Evolutionary conservation across 1,284 basidiomycete species (phyloP), one percentile per base, ranked within the genome.

Genomic region (Melanopsichium pennsylvanicum): DNA sequence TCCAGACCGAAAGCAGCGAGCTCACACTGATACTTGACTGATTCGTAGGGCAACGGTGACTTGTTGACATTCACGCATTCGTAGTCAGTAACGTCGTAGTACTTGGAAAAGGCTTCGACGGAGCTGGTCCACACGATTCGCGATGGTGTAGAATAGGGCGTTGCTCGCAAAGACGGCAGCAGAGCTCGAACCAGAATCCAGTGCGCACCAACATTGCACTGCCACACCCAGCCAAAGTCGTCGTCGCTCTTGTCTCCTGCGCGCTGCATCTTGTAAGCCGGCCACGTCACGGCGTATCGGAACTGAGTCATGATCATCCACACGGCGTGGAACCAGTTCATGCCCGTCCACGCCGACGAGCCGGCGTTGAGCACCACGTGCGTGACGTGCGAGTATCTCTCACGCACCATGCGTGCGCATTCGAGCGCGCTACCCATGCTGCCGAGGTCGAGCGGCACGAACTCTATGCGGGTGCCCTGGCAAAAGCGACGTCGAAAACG

Each of bases 51-150:
- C 29, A 74, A 47, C 16, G 70, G 67, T 32, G 74, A 55, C 6
- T 57, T 47, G 27, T 42, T 35, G 0, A 44, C 52, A 40, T 80
- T 64, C 7, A 76, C 25, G 48, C 81, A 80, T 55, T 82, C 71
- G 38, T 68, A 76, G 52, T 82, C 81, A 26, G 51, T 59, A 16
- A 62, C 51, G 23, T 79, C 64, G 55, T 76, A 79, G 61, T 74
- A 78, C 38, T 55, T 50, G 12, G 58, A 55, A 26, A 67, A 68
- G 10, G 78, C 80, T 43, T 82, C 81, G 25, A 82, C 59, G 11
- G 79, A 81, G 54, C 79, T 74, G 18, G 79, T 81, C 80, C 80
- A 82, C 41, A 82, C 70, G 48, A 82, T 71, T 31, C 79, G 72
- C 16, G 77, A 73, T 1, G 75, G 72, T 12, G 39, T 47, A 4